Percentiles rank a stretch among this genome's conserved stretches.
These are phyloP conservation scores for Pleurotus platypus DNA, from an alignment of 768 basidiomycete species.

Conservation along the genomic window DNA sequence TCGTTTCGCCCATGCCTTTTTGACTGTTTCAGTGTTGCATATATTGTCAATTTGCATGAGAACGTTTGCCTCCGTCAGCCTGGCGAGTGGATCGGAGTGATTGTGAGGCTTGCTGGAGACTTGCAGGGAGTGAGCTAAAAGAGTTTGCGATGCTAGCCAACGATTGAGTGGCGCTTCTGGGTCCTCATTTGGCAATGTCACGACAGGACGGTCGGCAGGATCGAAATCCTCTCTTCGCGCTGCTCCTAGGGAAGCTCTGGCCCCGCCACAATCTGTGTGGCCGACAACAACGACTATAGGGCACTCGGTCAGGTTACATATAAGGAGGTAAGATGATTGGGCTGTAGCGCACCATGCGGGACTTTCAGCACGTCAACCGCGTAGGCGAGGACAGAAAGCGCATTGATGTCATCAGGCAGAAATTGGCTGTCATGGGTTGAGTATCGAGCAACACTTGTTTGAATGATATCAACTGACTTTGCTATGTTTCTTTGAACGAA, in stretches of 20 bases:
- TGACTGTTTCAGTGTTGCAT: too few species aligned
- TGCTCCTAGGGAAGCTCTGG: conserved; percentile 48
- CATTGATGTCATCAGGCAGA: conserved; percentile 55
- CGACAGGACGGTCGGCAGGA: neutral
- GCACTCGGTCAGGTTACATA: conserved; percentile 8
- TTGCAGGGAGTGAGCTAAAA: conserved; percentile 30
- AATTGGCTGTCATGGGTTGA: neutral
- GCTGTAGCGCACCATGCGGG: conserved; percentile 63
- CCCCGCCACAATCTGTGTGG: conserved; percentile 83
- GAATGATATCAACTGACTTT: conserved; percentile 50
- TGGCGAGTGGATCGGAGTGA: too few species aligned
- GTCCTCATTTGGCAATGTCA: conserved; percentile 21
- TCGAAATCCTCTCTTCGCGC: conserved; percentile 16
- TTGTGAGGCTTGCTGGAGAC: too few species aligned
- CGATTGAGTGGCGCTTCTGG: conserved; percentile 51
- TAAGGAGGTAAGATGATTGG: conserved; percentile 10
- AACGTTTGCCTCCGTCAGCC: too few species aligned
- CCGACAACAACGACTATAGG: conserved; percentile 73
- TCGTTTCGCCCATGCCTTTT: too few species aligned
- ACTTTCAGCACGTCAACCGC: conserved; percentile 70
- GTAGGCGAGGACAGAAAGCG: conserved; percentile 68
- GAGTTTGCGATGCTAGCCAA: conserved; percentile 71
- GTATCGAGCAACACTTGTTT: neutral
- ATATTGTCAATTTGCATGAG: too few species aligned
- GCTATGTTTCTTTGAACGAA: conserved; percentile 88